Percentiles rank a stretch among this genome's conserved stretches.
Evolutionary conservation across 2,329 filamentous ascomycete genomes (phyloP).

Genomic region (Penicillium verrucosum): DNA sequence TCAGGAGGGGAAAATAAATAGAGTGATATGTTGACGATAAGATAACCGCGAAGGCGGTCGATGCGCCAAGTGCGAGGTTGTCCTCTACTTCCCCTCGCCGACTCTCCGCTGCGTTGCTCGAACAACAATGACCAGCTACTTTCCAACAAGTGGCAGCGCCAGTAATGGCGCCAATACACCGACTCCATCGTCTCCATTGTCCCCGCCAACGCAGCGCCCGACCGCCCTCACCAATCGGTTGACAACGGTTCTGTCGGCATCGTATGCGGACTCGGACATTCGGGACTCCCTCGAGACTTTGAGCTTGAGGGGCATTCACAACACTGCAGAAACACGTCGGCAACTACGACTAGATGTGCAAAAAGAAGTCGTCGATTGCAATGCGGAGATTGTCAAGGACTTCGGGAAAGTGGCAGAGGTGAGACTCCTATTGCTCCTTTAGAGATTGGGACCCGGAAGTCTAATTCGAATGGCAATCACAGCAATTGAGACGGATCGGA

Average conservation of each 20-base stretch:
- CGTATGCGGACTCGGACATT: constrained; percentile 89
- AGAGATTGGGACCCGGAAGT: not conserved
- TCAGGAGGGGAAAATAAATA: not conserved
- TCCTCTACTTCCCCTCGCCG: constrained; percentile 22
- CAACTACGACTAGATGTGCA: constrained; percentile 79
- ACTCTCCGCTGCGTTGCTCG: constrained; percentile 6
- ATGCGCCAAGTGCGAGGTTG: constrained; percentile 12
- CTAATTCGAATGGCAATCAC: constrained; percentile 23
- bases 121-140: constrained; percentile 37
- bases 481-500: constrained; percentile 87
- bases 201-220: constrained; percentile 34
- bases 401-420: constrained; percentile 89
- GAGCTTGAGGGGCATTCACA: constrained; percentile 67
- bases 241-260: constrained; percentile 80
- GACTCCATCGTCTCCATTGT: constrained; percentile 30
- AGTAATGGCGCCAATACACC: constrained; percentile 27
- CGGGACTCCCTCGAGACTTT: constrained; percentile 76
- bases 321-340: constrained; percentile 73
- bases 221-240: constrained; percentile 78
- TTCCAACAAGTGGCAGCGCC: constrained; percentile 25
- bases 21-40: constrained; percentile 15
- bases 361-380: constrained; percentile 87
- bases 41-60: constrained; percentile 24
- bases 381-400: constrained; percentile 81
- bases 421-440: constrained; percentile 26